phyloP scores from a whole-genome alignment of 2,329 filamentous ascomycete genomes.

The Hypomyces rosellus region DNA sequence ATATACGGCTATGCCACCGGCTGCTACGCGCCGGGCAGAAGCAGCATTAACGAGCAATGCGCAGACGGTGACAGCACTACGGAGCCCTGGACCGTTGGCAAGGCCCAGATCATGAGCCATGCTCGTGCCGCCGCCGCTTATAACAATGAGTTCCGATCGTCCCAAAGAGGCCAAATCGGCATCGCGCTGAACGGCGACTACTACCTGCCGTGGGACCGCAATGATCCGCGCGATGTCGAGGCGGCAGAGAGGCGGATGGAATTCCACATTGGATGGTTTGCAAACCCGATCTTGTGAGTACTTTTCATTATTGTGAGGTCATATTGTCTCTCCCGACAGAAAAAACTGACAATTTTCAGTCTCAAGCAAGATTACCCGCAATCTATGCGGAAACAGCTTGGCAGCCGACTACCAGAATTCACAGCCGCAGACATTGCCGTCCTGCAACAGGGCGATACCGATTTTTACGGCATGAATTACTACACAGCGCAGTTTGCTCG shows the following conservation, averaged over 20 bases:
- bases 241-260: slow-evolving; percentile 30
- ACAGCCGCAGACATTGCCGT: slow-evolving; percentile 21
- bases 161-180: slow-evolving; percentile 26
- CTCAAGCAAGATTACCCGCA: slow-evolving; percentile 27
- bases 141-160: slow-evolving; percentile 23
- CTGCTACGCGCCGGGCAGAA: slow-evolving; percentile 27
- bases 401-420: slow-evolving; percentile 24
- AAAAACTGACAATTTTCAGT: slow-evolving; percentile 4
- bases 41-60: slow-evolving; percentile 15
- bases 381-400: slow-evolving; percentile 30
- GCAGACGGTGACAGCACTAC: slow-evolving; percentile 25
- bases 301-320: background rate
- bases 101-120: slow-evolving; percentile 31
- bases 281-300: slow-evolving; percentile 32
- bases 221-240: slow-evolving; percentile 19
- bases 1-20: slow-evolving; percentile 32
- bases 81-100: slow-evolving; percentile 31
- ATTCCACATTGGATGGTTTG: slow-evolving; percentile 35
- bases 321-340: too few relatives aligned
- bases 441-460: slow-evolving; percentile 18
- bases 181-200: slow-evolving; percentile 33
- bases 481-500: slow-evolving; percentile 33
- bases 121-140: slow-evolving; percentile 27
- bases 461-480: slow-evolving; percentile 37
- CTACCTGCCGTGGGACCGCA: slow-evolving; percentile 30